Evolutionary conservation across 2,329 filamentous ascomycete genomes (phyloP), one percentile per base, ranked within the genome.

Genomic region (Colletotrichum scovillei): DNA sequence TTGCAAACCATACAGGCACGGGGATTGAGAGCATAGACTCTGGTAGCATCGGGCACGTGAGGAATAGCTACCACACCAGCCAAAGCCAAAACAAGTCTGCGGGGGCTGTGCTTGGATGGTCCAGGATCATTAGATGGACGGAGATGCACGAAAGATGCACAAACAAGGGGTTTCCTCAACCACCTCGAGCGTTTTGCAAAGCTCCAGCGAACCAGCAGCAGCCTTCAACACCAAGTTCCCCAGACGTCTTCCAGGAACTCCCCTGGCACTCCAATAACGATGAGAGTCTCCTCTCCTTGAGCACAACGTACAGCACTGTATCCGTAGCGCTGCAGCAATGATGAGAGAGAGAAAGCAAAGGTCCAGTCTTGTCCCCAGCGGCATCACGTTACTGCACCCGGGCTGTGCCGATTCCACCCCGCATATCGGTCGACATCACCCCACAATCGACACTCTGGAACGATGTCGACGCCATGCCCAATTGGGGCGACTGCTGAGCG

Each of bases 371-470:
- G 28, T 49, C 62, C 30, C 30, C 67, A 22, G 19, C 53, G 32
- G 32, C 46, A 49, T 70, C 70, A 62, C 67, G 70, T 73, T 70
- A 57, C 70, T 56, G 60, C 55, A 73, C 67, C 70, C 70, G 70
- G 70, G 70, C 70, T 73, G 60, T 73, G 70, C 70, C 67, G 70
- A 73, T 70, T 56, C 5, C 70, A 62, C 67, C 70, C 67, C 70
- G 67, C 70, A 70, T 35, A 65, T 73, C 67, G 70, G 70, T 70
- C 70, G 70, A 73, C 67, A 70, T 73, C 70, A 73, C 70, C 70
- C 70, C 70, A 73, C 70, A 73, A 73, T 73, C 67, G 67, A 64
- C 70, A 56, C 67, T 62, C 67, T 73, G 67, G 70, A 38, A 70
- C 70, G 70, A 73, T 70, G 66, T 60, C 70, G 46, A 49, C 70